phyloP scores from a whole-genome alignment of 371 early-diverging fungal species.

The Lichtheimia hyalospora region DNA sequence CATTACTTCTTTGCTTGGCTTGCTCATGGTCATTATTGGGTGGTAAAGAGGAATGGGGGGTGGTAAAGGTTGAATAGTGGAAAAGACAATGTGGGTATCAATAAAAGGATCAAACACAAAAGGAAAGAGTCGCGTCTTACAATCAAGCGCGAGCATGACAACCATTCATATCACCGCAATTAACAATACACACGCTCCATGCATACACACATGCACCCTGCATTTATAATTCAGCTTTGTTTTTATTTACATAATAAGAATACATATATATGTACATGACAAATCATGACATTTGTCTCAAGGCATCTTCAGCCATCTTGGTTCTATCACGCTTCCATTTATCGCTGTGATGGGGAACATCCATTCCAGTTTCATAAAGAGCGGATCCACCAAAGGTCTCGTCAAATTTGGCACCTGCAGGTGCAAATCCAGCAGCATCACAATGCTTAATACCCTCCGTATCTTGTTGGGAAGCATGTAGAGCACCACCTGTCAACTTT shows the following conservation, averaged over 20 bases:
- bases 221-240: no score
- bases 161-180: background rate
- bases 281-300: conserved; percentile 7
- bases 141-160: background rate
- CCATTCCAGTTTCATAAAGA: conserved; percentile 10
- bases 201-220: no score
- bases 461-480: conserved; percentile 6
- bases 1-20: conserved; percentile 12
- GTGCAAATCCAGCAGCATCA: conserved; percentile 8
- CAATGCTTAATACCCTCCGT: background rate
- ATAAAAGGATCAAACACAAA: background rate
- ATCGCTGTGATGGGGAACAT: background rate
- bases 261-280: background rate
- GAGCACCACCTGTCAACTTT: background rate
- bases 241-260: background rate
- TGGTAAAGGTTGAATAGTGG: no score
- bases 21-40: conserved; percentile 1
- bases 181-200: no score
- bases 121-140: background rate
- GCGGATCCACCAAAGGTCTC: conserved; percentile 17
- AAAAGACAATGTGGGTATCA: no score
- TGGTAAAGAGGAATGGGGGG: background rate
- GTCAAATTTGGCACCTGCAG: conserved; percentile 18
- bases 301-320: conserved; percentile 2
- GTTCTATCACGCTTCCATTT: background rate